Evolutionary conservation across 495 filamentous ascomycete species (phyloP).

Genomic region (Aspergillus nanangensis): DNA sequence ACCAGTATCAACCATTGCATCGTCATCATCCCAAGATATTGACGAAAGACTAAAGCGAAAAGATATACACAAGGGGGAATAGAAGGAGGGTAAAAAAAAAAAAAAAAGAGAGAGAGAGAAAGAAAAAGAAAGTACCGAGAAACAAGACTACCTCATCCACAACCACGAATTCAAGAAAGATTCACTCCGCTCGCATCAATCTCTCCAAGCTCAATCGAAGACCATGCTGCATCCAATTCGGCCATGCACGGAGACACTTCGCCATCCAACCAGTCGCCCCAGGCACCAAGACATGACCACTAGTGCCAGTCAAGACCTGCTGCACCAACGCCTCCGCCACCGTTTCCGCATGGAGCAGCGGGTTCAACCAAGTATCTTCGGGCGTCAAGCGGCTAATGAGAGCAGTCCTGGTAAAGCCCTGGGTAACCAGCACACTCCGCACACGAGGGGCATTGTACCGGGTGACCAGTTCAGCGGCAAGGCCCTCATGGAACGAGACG

Average conservation of each 20-base stretch:
- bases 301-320: conserved; percentile 48
- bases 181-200: conserved; percentile 17
- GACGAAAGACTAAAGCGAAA: no score
- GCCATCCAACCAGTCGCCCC: conserved; percentile 25
- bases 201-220: conserved; percentile 26
- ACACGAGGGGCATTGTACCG: conserved; percentile 60
- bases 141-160: no score
- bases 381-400: conserved; percentile 56
- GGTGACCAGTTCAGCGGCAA: conserved; percentile 56
- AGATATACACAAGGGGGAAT: no score
- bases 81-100: not conserved
- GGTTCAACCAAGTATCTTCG: conserved; percentile 51
- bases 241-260: conserved; percentile 29
- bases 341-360: conserved; percentile 55
- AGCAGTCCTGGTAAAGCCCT: conserved; percentile 57
- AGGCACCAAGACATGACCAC: conserved; percentile 12
- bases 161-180: no score
- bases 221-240: conserved; percentile 39
- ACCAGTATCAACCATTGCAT: no score
- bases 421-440: conserved; percentile 61
- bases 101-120: not conserved
- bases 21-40: no score
- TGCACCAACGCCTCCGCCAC: conserved; percentile 60
- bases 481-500: conserved; percentile 64
- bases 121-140: not conserved